Conservation (phyloP, 2,329 filamentous ascomycete genomes). For the Fusarium pseudonygamai region DNA sequence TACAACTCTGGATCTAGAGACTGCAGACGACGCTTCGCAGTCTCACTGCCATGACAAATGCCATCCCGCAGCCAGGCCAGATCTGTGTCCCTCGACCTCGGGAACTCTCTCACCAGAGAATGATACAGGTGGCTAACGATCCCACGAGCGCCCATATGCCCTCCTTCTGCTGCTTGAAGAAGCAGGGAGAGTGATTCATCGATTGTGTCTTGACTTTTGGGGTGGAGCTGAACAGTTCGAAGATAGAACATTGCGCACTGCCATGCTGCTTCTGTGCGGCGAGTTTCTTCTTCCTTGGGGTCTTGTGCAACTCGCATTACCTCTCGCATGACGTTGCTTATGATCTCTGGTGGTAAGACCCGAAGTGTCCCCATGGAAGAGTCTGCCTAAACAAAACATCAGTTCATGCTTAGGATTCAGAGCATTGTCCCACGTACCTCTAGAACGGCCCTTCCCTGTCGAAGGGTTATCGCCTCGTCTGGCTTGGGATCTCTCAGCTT, state of each 20-base stretch:
- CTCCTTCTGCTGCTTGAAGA: neutral
- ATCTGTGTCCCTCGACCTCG: neutral
- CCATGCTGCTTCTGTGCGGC: neutral
- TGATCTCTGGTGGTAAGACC: neutral
- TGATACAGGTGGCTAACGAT: neutral
- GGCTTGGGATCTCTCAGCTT: neutral
- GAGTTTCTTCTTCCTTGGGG: accelerated
- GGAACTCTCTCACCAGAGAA: accelerated
- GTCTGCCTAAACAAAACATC: neutral
- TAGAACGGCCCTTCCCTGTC: neutral
- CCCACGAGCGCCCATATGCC: neutral
- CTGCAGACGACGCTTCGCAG: neutral
- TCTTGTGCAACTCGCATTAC: neutral
- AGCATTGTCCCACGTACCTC: neutral
- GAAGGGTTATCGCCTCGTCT: neutral
- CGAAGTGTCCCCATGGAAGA: accelerated
- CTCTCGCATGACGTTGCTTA: neutral
- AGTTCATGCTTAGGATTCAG: neutral
- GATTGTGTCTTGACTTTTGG: neutral
- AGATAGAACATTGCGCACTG: neutral
- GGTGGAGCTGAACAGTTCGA: neutral
- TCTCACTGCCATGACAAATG: neutral
- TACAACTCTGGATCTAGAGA: neutral
- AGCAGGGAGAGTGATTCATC: neutral
- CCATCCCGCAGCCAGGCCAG: neutral